Conservation (phyloP, 345 rosid species). For the Linum tenue region DNA sequence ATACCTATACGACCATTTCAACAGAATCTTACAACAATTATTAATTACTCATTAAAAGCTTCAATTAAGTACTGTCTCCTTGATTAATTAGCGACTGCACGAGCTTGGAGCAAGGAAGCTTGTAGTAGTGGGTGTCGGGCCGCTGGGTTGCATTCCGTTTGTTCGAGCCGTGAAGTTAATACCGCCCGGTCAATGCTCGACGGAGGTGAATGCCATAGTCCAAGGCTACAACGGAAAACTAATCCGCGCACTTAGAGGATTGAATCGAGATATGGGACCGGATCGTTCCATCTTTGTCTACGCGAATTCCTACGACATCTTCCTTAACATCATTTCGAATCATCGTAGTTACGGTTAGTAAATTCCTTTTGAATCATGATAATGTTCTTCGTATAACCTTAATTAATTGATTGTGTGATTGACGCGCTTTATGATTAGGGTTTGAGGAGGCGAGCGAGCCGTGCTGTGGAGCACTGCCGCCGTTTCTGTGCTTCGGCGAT, state of each 20-base stretch:
- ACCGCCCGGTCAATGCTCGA: constrained; percentile 35
- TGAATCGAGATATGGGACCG: constrained; percentile 27
- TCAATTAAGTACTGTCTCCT: too few relatives aligned
- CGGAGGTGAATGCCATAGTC: constrained; percentile 31
- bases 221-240: constrained; percentile 39
- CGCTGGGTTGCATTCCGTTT: constrained; percentile 66
- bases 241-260: constrained; percentile 13
- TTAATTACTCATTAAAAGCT: too few relatives aligned
- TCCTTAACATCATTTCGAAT: constrained; percentile 27
- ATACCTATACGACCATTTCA: too few relatives aligned
- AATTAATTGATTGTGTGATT: background rate
- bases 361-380: background rate
- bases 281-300: constrained; percentile 33
- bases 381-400: background rate
- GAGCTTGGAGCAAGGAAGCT: constrained; percentile 42
- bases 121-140: constrained; percentile 43
- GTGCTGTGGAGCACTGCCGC: constrained; percentile 45
- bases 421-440: constrained; percentile 12
- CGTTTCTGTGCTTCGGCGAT: constrained; percentile 37
- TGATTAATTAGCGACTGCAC: constrained; percentile 28
- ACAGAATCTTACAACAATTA: too few relatives aligned
- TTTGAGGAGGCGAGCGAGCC: constrained; percentile 40
- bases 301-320: constrained; percentile 37
- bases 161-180: constrained; percentile 35
- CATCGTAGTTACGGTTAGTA: constrained; percentile 37